A percentile compares a stretch with the other conserved stretches of the same genome.
Conservation (phyloP, 108 stramenopile species). For the Mediolabrus comicus region DNA sequence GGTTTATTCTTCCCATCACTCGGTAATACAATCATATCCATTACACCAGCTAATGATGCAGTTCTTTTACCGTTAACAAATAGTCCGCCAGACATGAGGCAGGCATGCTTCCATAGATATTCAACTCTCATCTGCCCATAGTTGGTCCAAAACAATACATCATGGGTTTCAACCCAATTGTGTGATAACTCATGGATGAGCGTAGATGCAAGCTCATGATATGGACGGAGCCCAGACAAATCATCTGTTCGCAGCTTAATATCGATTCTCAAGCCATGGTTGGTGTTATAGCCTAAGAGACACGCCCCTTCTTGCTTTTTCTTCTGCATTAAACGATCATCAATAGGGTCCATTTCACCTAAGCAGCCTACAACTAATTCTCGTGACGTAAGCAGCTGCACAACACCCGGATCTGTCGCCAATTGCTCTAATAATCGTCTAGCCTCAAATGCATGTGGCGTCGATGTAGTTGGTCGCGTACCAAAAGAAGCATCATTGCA, state of each 20-base stretch:
- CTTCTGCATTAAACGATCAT: constrained; percentile 74
- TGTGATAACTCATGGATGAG: constrained; percentile 80
- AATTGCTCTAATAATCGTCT: constrained; percentile 57
- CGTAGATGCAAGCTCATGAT: constrained; percentile 60
- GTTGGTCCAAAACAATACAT: constrained; percentile 77
- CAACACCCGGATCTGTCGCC: constrained; percentile 70
- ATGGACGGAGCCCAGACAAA: constrained; percentile 58
- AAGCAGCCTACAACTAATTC: constrained; percentile 70
- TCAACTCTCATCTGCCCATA: constrained; percentile 77
- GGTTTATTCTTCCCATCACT: background rate
- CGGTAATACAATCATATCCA: constrained; percentile 31
- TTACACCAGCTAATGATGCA: constrained; percentile 52
- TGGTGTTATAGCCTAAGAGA: constrained; percentile 83
- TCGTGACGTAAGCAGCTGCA: constrained; percentile 58
- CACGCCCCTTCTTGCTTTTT: constrained; percentile 57
- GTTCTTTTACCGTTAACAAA: constrained; percentile 65
- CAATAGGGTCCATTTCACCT: constrained; percentile 85
- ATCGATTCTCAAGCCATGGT: constrained; percentile 68
- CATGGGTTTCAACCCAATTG: constrained; percentile 83
- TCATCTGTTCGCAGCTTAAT: constrained; percentile 71
- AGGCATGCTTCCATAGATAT: constrained; percentile 57
- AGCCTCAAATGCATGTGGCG: constrained; percentile 75
- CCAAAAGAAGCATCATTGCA: constrained; percentile 70
- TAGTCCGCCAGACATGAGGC: constrained; percentile 32
- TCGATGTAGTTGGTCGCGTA: constrained; percentile 45